Evolutionary conservation across 805 yeast species (phyloP).

Genomic region (Middelhovenomyces tepae): DNA sequence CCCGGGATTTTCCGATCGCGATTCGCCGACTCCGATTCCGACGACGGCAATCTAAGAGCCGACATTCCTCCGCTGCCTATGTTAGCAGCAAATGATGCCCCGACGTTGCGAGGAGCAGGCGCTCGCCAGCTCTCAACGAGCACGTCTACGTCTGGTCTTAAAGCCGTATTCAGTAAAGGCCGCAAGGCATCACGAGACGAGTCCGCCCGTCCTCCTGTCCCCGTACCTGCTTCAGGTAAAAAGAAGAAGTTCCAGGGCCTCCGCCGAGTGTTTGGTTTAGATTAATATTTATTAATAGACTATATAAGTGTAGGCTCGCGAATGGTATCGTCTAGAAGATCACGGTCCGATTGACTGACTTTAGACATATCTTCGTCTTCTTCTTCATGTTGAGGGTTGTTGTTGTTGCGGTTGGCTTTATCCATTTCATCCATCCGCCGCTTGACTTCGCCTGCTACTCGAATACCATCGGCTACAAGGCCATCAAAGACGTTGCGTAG

Average conservation of each 20-base stretch:
- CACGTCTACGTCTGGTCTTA: too few species aligned
- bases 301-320: background rate
- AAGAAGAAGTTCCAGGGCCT: conserved; percentile 17
- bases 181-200: too few species aligned
- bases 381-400: conserved; percentile 20
- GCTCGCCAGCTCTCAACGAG: too few species aligned
- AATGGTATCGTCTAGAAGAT: conserved; percentile 22
- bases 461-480: conserved; percentile 81
- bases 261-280: conserved; percentile 27
- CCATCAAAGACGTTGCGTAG: conserved; percentile 86
- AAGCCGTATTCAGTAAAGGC: too few species aligned
- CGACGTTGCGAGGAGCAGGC: too few species aligned
- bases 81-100: too few species aligned
- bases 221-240: too few species aligned
- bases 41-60: conserved; percentile 20
- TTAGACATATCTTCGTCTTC: conserved; percentile 23
- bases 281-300: conserved; percentile 4
- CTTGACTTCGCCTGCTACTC: conserved; percentile 84
- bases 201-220: too few species aligned
- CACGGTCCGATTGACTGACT: conserved; percentile 27
- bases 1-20: conserved; percentile 26
- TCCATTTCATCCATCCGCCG: conserved; percentile 64
- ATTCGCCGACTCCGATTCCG: conserved; percentile 27
- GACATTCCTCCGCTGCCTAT: conserved; percentile 6
- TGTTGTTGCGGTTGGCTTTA: too few species aligned